Percentiles rank a stretch among this genome's conserved stretches.
Conservation (phyloP, 139 green algal species). For the Eudorina sp. region DNA sequence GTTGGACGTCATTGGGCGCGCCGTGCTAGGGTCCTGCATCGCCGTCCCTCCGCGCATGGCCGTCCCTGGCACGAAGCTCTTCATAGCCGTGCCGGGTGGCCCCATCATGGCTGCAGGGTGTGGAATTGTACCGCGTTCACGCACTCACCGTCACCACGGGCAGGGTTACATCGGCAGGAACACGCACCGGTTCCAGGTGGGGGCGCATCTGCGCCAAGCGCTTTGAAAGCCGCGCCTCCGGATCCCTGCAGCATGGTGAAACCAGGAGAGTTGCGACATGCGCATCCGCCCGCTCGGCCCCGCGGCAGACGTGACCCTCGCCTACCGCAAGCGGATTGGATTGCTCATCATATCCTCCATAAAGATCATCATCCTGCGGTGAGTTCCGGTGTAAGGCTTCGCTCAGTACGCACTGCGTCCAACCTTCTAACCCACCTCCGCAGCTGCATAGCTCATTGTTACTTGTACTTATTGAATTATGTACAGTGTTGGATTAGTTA, state of each 20-base stretch:
- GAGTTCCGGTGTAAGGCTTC: no score
- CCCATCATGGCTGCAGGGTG: constrained; percentile 54
- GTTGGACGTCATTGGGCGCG: constrained; percentile 86
- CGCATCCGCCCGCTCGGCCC: not conserved
- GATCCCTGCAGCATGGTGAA: not conserved
- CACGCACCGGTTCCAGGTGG: constrained; percentile 46
- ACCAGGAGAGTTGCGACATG: not conserved
- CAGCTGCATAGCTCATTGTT: constrained; percentile 28
- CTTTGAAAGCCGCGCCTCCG: constrained; percentile 50
- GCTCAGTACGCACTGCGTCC: not conserved
- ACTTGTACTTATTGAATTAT: not conserved
- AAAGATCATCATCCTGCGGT: constrained; percentile 73
- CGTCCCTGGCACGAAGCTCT: constrained; percentile 58
- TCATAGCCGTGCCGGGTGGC: constrained; percentile 63
- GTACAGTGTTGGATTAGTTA: not conserved
- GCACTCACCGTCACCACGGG: no score
- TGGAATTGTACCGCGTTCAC: not conserved
- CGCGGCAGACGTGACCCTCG: no score
- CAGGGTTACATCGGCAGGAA: no score
- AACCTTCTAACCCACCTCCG: constrained; percentile 4
- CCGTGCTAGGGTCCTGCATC: constrained; percentile 41
- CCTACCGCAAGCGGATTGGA: constrained; percentile 59
- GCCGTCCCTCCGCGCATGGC: constrained; percentile 48
- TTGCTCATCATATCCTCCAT: constrained; percentile 75
- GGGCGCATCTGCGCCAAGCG: constrained; percentile 39